A percentile compares a stretch with the other conserved stretches of the same genome.
Evolutionary conservation across 2,329 filamentous ascomycete species (phyloP).

Genomic region (Metarhizium brunneum): DNA sequence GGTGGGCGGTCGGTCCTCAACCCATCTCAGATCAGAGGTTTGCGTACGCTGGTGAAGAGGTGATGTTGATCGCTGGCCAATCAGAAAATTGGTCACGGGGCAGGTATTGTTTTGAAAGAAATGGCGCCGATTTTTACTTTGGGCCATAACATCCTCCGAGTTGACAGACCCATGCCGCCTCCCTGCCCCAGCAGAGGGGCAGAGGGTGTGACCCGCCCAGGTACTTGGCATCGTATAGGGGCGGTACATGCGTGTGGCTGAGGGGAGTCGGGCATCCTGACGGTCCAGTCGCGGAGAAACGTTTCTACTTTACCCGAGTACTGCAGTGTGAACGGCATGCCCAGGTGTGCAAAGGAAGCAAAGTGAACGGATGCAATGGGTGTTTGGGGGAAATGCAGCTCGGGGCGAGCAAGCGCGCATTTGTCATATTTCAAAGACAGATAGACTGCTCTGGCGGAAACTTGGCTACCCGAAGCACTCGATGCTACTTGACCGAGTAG

Average conservation of each 20-base stretch:
- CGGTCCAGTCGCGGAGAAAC: background rate
- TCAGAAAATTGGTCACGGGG: slow-evolving; percentile 28
- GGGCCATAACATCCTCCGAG: slow-evolving; percentile 13
- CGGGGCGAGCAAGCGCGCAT: no score
- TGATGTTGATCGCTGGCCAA: slow-evolving; percentile 25
- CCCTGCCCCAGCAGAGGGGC: background rate
- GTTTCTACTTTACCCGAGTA: background rate
- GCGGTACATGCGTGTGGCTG: background rate
- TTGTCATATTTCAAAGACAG: no score
- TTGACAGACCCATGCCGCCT: background rate
- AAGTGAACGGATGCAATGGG: no score
- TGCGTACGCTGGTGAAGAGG: slow-evolving; percentile 22
- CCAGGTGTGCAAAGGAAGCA: no score
- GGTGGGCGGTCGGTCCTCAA: slow-evolving; percentile 13
- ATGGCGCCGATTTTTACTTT: slow-evolving; percentile 22
- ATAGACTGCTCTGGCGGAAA: no score
- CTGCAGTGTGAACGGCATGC: background rate
- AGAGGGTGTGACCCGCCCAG: background rate
- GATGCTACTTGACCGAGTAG: background rate
- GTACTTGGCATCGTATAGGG: background rate
- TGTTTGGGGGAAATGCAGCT: no score
- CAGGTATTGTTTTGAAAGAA: slow-evolving; percentile 25
- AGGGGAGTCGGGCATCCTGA: background rate
- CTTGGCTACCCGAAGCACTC: no score
- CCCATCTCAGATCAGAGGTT: slow-evolving; percentile 18